Conservation (phyloP, 2,329 filamentous ascomycete genomes). For the Gaeumannomyces sp. region DNA sequence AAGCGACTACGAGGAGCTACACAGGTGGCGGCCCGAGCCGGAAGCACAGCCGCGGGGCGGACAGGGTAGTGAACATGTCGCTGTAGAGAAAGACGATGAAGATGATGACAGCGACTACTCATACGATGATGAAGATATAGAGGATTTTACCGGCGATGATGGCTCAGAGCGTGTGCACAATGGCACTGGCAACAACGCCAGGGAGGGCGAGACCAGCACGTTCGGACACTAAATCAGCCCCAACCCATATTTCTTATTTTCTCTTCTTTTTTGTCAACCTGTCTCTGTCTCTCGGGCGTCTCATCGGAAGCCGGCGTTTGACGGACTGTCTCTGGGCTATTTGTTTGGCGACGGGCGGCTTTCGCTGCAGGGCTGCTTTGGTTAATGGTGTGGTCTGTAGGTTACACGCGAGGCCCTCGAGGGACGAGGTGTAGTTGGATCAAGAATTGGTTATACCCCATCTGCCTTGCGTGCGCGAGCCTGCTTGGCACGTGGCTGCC, state of each 20-base stretch:
- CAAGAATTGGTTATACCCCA: not conserved
- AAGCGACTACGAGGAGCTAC: conserved; percentile 28
- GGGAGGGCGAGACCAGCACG: not conserved
- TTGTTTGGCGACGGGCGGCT: not conserved
- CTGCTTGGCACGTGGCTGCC: not conserved
- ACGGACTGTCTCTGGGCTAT: not conserved
- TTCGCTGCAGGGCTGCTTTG: not conserved
- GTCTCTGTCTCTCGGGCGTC: not conserved
- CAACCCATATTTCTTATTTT: not conserved
- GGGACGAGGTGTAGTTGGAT: not conserved
- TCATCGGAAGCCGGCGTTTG: not conserved
- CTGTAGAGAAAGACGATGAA: conserved; percentile 19
- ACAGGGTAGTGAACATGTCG: conserved; percentile 19
- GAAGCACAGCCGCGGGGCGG: conserved; percentile 21
- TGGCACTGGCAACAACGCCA: conserved; percentile 12
- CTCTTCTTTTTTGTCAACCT: not conserved
- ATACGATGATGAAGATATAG: conserved; percentile 22
- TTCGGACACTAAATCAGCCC: not conserved
- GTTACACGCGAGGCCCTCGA: not conserved
- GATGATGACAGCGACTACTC: conserved; percentile 22
- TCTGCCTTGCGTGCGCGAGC: not conserved
- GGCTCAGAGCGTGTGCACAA: conserved; percentile 14
- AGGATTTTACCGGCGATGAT: conserved; percentile 19
- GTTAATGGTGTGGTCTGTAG: not conserved
- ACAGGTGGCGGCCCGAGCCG: conserved; percentile 15